Evolutionary conservation across 352 stramenopile genomes (phyloP), one percentile per base, ranked within the genome.

Genomic region (Phytophthora nicotianae): DNA sequence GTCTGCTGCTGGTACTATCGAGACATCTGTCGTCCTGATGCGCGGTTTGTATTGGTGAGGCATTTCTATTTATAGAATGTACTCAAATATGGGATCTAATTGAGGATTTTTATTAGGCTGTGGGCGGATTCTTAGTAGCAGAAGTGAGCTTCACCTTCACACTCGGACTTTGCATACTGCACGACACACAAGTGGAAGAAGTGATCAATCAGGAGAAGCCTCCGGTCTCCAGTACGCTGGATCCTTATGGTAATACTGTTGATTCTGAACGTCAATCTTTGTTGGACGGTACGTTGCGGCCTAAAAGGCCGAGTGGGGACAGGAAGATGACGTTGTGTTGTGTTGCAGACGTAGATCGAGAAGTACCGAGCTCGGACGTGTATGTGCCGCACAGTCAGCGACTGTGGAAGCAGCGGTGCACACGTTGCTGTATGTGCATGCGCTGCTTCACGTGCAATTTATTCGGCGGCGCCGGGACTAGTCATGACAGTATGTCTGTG

Each of bases 391-490:
- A 93, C 49, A 79, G 86, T 32, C 66, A 77, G 20, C 64, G 79
- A 47, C 70, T 83, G 20, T 96, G 87, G 87, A 82, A 91, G 61
- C 76, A 83, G 47, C 78, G 86, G 4, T 96, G 87, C 58, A 90
- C 70, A 37, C 75, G 72, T 38, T 96, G 77, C 62, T 96, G 87
- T 43, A 62, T 83, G 38, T 96, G 87, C 50, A 38, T 96, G 38
- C 87, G 79, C n/a, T 93, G 83, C 66, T 87, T 89, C 57, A 96
- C 88, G 42, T 96, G 88, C 77, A 91, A 90, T 32, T 76, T 96
- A 42, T 96, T 96, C 62, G 88, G 88, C 29, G 88, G 88, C 42
- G 75, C 82, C 10, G 84, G 85, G n/a, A 96, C 86, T 13, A 77
- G 87, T 37, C 85, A 92, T 54, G 88, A 95, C 68, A 92, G 84